These are phyloP conservation scores for Sherardia arvensis DNA, from an alignment of 257 asterid species.

Conservation along the genomic window DNA sequence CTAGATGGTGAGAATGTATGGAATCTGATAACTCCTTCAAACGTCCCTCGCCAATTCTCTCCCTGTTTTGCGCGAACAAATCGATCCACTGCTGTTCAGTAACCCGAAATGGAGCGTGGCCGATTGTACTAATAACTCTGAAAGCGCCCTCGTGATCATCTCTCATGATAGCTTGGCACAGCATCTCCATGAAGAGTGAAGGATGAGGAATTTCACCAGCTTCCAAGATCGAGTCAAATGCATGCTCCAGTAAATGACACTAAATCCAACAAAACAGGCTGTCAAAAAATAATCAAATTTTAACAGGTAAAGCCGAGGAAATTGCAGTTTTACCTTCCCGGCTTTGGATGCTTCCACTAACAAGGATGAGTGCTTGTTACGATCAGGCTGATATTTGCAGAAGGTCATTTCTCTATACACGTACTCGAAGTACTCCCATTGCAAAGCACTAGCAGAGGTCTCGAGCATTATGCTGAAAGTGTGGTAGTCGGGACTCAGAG, in stretches of 20 bases:
- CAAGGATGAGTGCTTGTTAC: constrained; percentile 36
- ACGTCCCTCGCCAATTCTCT: constrained; percentile 29
- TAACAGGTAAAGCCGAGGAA: not conserved
- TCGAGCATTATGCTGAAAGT: constrained; percentile 77
- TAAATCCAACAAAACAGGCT: constrained; percentile 21
- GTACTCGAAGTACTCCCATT: constrained; percentile 85
- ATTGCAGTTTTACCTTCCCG: constrained; percentile 57
- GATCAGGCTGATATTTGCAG: constrained; percentile 46
- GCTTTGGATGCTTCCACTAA: constrained; percentile 68
- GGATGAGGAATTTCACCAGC: constrained; percentile 68
- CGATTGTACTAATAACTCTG: constrained; percentile 47
- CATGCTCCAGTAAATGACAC: constrained; percentile 88
- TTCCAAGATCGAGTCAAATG: constrained; percentile 61
- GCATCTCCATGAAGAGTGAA: constrained; percentile 58
- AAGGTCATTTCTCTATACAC: constrained; percentile 77
- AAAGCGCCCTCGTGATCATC: constrained; percentile 40
- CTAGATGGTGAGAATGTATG: constrained; percentile 24
- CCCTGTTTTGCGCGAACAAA: constrained; percentile 40
- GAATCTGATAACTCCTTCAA: constrained; percentile 36
- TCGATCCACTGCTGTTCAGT: constrained; percentile 53
- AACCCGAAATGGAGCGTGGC: constrained; percentile 60
- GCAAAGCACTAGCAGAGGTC: constrained; percentile 73
- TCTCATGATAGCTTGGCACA: constrained; percentile 44
- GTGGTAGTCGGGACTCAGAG: constrained; percentile 40
- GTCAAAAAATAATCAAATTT: not conserved